A percentile compares a stretch with the other conserved stretches of the same genome.
Conservation (phyloP, 78 protist species). For the Dictyostelium purpureum region DNA sequence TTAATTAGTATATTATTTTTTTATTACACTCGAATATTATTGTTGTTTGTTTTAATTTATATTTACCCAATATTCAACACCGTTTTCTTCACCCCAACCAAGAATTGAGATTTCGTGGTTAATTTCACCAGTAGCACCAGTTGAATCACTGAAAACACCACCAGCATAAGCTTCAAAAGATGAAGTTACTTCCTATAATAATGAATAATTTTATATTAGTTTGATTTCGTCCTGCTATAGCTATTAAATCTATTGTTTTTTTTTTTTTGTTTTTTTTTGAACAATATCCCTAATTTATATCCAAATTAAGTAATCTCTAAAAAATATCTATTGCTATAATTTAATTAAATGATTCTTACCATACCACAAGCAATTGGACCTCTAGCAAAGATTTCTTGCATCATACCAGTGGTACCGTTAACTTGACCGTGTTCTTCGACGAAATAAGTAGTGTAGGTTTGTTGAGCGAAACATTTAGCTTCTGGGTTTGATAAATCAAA, state of each 20-base stretch:
- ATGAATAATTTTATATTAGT: too few species aligned
- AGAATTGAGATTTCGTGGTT: constrained; percentile 87
- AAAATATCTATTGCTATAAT: too few species aligned
- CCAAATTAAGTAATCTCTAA: too few species aligned
- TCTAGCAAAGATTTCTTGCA: constrained; percentile 87
- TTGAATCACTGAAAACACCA: constrained; percentile 68
- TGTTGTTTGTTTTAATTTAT: too few species aligned
- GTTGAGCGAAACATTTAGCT: constrained; percentile 84
- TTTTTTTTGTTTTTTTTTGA: too few species aligned
- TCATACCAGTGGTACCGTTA: constrained; percentile 83
- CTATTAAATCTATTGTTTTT: too few species aligned
- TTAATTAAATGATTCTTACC: background rate
- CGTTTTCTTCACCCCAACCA: constrained; percentile 89
- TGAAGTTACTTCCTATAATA: constrained; percentile 23
- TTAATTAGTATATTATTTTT: too few species aligned
- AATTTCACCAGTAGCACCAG: constrained; percentile 45
- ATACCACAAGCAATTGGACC: constrained; percentile 88
- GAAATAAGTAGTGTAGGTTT: constrained; percentile 76
- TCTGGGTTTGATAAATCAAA: constrained; percentile 72
- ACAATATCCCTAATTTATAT: too few species aligned
- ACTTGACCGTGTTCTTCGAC: constrained; percentile 90
- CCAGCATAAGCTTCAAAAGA: constrained; percentile 49
- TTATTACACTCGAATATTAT: too few species aligned
- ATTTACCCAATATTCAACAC: constrained; percentile 64
- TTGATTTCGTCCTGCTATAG: too few species aligned